These are phyloP conservation scores for Aphanomyces euteiches DNA, from an alignment of 352 stramenopile genomes.

Conservation along the genomic window DNA sequence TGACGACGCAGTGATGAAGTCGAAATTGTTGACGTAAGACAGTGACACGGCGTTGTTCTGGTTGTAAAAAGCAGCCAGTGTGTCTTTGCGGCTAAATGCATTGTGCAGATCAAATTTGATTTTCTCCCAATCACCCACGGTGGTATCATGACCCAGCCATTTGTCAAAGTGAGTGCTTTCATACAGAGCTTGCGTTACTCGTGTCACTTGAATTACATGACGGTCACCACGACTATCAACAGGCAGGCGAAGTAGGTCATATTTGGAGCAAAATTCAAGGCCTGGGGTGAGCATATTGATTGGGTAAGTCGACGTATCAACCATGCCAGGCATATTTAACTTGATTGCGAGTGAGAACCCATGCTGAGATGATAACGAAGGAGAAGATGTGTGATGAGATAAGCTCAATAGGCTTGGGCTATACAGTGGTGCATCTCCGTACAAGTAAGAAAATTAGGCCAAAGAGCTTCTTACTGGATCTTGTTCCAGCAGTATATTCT, in stretches of 20 bases:
- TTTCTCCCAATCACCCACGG: conserved; percentile 28
- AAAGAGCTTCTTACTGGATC: conserved; percentile 1
- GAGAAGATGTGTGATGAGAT: background rate
- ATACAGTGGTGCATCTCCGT: background rate
- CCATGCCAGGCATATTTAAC: conserved; percentile 9
- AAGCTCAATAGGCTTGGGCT: conserved; percentile 6
- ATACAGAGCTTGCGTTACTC: background rate
- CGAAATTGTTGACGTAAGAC: background rate
- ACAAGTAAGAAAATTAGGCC: background rate
- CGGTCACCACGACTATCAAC: conserved; percentile 20
- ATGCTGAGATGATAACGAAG: no score
- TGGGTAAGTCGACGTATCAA: conserved; percentile 19
- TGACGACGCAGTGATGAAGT: background rate
- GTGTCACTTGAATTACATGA: conserved; percentile 28
- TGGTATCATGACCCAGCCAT: conserved; percentile 23
- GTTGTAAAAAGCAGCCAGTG: conserved; percentile 27
- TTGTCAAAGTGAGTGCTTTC: conserved; percentile 28
- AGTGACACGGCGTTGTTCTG: background rate
- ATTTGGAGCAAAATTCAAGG: background rate
- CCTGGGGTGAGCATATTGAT: conserved; percentile 27
- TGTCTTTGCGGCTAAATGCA: conserved; percentile 28
- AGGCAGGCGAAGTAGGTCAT: conserved; percentile 24
- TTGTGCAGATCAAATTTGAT: conserved; percentile 31
- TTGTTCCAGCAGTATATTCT: background rate
- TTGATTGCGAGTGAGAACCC: conserved; percentile 21